Conservation (phyloP, 2,329 filamentous ascomycete genomes). For the Colletotrichum sp. region DNA sequence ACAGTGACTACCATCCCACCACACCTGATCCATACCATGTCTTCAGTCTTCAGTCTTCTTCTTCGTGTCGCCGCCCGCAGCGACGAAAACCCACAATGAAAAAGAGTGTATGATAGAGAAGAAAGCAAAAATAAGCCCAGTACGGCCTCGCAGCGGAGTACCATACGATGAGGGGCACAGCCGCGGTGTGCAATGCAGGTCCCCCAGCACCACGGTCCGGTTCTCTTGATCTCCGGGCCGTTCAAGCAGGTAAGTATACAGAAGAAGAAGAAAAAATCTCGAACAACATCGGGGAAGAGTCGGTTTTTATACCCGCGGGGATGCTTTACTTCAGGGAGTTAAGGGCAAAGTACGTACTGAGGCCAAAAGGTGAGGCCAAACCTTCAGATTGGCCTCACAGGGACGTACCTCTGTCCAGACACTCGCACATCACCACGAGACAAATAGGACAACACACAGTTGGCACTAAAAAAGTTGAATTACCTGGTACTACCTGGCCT, state of each 20-base stretch:
- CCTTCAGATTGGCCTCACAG: background rate
- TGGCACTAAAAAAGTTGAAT: slow-evolving; percentile 9
- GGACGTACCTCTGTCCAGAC: background rate
- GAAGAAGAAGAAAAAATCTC: background rate
- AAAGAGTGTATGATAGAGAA: background rate
- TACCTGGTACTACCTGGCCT: slow-evolving; percentile 16
- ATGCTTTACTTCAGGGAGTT: background rate
- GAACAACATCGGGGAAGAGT: background rate
- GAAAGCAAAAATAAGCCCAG: background rate
- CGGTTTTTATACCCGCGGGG: background rate
- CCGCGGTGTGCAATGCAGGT: slow-evolving; percentile 13
- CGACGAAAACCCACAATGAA: background rate
- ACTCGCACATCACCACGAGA: background rate
- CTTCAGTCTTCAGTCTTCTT: background rate
- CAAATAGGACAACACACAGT: background rate
- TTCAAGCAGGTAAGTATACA: slow-evolving; percentile 8
- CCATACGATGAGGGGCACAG: slow-evolving; percentile 3
- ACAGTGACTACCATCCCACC: background rate
- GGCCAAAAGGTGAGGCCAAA: background rate
- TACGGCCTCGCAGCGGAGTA: background rate
- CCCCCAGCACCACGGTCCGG: background rate
- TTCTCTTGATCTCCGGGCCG: slow-evolving; percentile 6
- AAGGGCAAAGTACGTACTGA: background rate
- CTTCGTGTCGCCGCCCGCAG: background rate
- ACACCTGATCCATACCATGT: background rate